A percentile compares a stretch with the other conserved stretches of the same genome.
Conservation (phyloP, 345 rosid genomes). For the Acer saccharum region DNA sequence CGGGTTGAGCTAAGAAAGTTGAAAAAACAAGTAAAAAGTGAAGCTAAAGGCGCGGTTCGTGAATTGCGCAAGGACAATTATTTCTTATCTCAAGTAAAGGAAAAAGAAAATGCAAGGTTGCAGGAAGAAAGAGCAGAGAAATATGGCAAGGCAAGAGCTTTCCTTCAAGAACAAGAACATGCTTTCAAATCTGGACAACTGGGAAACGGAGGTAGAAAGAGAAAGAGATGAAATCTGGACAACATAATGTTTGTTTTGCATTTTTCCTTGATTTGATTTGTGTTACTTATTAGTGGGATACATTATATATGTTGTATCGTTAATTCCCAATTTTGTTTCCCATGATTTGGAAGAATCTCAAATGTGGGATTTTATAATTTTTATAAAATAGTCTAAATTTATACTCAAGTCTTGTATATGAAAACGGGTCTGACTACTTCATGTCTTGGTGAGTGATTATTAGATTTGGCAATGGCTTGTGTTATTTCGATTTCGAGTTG, state of each 20-base stretch:
- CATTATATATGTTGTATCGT: not conserved
- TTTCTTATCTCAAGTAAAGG: constrained; percentile 56
- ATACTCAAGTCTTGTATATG: not conserved
- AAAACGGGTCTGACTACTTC: not conserved
- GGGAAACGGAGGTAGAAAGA: constrained; percentile 66
- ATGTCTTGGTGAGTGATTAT: not conserved
- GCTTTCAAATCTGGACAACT: constrained; percentile 87
- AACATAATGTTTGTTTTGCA: not conserved
- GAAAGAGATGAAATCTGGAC: constrained; percentile 35
- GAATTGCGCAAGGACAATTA: constrained; percentile 85
- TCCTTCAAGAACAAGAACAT: constrained; percentile 92
- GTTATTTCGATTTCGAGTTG: not conserved
- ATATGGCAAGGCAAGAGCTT: constrained; percentile 69
- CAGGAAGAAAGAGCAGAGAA: constrained; percentile 73
- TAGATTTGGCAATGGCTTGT: too few species aligned
- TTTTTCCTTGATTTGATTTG: not conserved
- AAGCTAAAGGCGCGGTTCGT: constrained; percentile 73
- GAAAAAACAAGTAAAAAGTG: constrained; percentile 55
- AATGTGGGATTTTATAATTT: not conserved
- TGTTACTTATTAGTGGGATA: not conserved
- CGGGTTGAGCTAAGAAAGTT: constrained; percentile 68
- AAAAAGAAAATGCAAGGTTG: constrained; percentile 47
- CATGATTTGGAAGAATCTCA: not conserved
- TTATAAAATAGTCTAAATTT: not conserved
- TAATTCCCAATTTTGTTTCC: not conserved